Evolutionary conservation across 768 basidiomycete genomes (phyloP), one percentile per base, ranked within the genome.

Genomic region (Termitomyces sp.): DNA sequence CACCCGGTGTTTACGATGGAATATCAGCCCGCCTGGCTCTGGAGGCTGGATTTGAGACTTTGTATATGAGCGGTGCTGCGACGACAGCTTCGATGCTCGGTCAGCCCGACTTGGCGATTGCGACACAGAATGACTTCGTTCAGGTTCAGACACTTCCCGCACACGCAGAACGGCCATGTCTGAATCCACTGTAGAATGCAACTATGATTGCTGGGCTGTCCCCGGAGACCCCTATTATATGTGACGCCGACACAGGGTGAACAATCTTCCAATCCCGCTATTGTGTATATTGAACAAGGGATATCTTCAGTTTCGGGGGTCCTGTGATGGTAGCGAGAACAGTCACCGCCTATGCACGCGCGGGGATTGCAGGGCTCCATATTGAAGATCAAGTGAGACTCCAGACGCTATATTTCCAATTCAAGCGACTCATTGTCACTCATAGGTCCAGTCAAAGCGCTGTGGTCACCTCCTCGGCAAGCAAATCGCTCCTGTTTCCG

Each of bases 401-500:
- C 9, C 15, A 49, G 48, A 36, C 12, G 11, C 1, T 20, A n/a
- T 14, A 29, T 7, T 38, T 15, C 10, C 40, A 36, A 7, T 34
- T 6, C 10, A 38, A 10, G 4, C 9, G n/a, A 7, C 8, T 59
- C 12, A 53, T 17, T 20, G 11, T 14, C 17, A 46, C n/a, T 40
- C 5, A 57, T 34, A 70, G 69, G 64, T 69, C 4, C 79, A 80
- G 66, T 79, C 82, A 7, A 84, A 85, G 68, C 80, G 76, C 10
- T 85, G 83, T 67, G 83, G 83, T 0, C 83, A 84, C 67, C 72
- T 85, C 32, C 67, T 79, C 34, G 82, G 83, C 56, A 85, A 85
- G 68, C 78, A 83, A 63, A 74, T 84, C 60, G 83, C 80, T 53
- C 75, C 81, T 0, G 70, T 76, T 15, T 76, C 81, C 55, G 83